Base-by-base conservation (phyloP, 2,329 filamentous ascomycete species). In the Sarocladium strictum region DNA sequence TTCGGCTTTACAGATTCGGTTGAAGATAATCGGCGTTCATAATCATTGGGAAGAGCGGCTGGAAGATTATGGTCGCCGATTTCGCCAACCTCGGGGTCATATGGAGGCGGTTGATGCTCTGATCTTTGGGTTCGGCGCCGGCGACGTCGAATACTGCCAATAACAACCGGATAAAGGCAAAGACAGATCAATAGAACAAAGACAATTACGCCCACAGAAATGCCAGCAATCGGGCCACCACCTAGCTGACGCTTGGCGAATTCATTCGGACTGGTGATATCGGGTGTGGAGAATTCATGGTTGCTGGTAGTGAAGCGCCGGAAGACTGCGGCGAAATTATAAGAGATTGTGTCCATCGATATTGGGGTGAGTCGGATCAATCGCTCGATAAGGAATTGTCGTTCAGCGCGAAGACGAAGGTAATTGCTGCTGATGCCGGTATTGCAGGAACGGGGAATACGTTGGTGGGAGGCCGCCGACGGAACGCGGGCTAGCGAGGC, bases 121-220 rank as follows among this genome's bases (percentile, higher is more conserved):
- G 54, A 54, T 21, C 56, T 11, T n/a, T 45, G 53, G 11, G 17
- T 38, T 53, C 57, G 62, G 33, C 63, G 62, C 49, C 63, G 64
- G 55, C 62, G 60, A 33, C 58, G 57, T 54, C 59, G 60, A 10
- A 51, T 3, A 26, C 5, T 33, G 27, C 47, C 27, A 47, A 73
- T 60, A 35, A 73, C 57, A 54, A 74, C 63, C 14, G 72, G 72
- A 53, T 73, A 74, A 37, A 72, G 64, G 53, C 72, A 74, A 33
- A 73, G 58, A 52, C 63, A 58, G 49, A 71, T 55, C 12, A 73
- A 63, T 14, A 59, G 62, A 43, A 65, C 58, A 40, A 62, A 69
- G 43, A 72, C 56, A 38, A 71, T 53, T 52, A 66, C 60, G 29
- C 72, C 72, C 41, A 74, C 61, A 24, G 68, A 65, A 53, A 70